phyloP scores from a whole-genome alignment of 2,329 filamentous ascomycete genomes.

The Magnaporthiopsis poae region DNA sequence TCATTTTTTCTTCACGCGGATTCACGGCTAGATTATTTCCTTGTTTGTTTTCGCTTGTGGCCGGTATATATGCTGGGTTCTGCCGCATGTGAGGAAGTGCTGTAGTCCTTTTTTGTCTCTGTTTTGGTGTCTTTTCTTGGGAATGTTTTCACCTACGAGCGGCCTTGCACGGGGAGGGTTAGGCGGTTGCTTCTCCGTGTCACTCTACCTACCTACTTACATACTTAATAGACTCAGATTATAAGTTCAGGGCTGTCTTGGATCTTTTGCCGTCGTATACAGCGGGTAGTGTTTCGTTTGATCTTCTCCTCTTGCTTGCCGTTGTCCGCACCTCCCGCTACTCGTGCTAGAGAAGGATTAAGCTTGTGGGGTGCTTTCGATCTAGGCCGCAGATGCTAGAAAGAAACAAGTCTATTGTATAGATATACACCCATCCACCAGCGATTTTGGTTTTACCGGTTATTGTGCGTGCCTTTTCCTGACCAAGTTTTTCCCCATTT shows the following conservation, averaged over 20 bases:
- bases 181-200: background rate
- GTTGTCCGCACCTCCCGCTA: too few species aligned
- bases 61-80: background rate
- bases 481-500: too few species aligned
- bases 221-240: slow-evolving; percentile 7
- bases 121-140: background rate
- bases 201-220: too few species aligned
- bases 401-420: slow-evolving; percentile 5
- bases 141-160: background rate
- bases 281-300: too few species aligned
- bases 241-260: background rate
- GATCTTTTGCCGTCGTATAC: background rate
- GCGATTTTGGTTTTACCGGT: background rate
- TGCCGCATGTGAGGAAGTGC: background rate
- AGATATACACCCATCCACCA: slow-evolving; percentile 2
- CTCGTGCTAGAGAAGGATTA: too few species aligned
- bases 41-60: background rate
- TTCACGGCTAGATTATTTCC: background rate
- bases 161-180: background rate
- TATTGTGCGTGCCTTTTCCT: background rate
- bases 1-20: background rate
- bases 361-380: too few species aligned
- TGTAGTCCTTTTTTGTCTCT: background rate
- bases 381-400: too few species aligned
- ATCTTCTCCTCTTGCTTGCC: too few species aligned